phyloP scores from a whole-genome alignment of 345 rosid genomes.

The Bruguiera gymnorhiza region DNA sequence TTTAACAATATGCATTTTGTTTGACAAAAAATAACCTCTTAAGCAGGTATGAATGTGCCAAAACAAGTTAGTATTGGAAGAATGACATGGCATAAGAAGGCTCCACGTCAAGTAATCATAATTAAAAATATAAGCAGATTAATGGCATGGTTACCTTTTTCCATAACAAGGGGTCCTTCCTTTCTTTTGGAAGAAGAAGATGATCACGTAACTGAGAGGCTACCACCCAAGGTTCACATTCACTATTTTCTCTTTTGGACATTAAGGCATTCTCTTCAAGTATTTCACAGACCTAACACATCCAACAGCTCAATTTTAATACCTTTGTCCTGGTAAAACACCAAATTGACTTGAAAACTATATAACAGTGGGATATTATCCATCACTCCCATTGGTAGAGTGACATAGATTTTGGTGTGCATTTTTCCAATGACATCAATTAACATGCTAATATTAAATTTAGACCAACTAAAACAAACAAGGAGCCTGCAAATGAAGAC shows the following conservation, averaged over 20 bases:
- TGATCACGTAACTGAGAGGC: conserved; percentile 82
- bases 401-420: not conserved
- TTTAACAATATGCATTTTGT: no score
- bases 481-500: not conserved
- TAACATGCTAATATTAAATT: not conserved
- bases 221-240: conserved; percentile 76
- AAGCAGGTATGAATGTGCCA: no score
- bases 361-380: not conserved
- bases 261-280: conserved; percentile 83
- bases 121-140: conserved; percentile 7
- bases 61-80: no score
- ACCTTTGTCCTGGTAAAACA: not conserved
- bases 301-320: not conserved
- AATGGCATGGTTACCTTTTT: conserved; percentile 49
- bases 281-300: conserved; percentile 66
- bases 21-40: no score
- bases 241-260: conserved; percentile 43
- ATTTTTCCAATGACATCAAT: not conserved
- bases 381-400: not conserved
- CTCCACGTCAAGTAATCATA: not conserved
- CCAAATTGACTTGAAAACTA: not conserved
- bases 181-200: conserved; percentile 79
- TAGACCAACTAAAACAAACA: no score
- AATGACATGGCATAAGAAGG: not conserved
- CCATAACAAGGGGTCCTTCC: conserved; percentile 79